Evolutionary conservation across 148 eudicot genomes (phyloP).

Genomic region (Suaeda aralocaspica): DNA sequence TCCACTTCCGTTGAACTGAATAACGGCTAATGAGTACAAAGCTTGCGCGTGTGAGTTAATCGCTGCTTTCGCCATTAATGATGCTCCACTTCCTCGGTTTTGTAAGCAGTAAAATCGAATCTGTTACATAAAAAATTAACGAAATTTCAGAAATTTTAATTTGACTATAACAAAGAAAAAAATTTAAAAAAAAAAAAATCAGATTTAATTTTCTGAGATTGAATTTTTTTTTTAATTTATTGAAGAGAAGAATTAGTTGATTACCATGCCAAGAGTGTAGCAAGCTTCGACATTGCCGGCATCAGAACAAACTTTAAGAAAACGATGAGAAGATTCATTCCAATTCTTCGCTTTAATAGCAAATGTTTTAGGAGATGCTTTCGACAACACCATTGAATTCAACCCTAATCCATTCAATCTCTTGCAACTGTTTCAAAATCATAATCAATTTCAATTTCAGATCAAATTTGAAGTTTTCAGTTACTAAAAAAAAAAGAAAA

Average conservation of each 20-base stretch:
- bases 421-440: constrained; percentile 56
- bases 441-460: neutral
- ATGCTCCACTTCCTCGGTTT: constrained; percentile 61
- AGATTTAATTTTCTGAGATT: no score
- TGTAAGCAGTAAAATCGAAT: constrained; percentile 71
- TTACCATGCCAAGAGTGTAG: constrained; percentile 88
- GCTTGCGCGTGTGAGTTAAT: constrained; percentile 68
- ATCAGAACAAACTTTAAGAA: constrained; percentile 62
- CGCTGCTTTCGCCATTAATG: constrained; percentile 75
- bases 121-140: constrained; percentile 24
- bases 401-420: constrained; percentile 62
- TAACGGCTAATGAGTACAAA: constrained; percentile 63
- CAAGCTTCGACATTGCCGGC: constrained; percentile 77
- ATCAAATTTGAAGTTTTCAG: neutral
- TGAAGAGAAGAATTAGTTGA: neutral
- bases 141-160: neutral
- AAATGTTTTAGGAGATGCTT: constrained; percentile 49
- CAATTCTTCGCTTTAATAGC: constrained; percentile 60
- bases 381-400: constrained; percentile 52
- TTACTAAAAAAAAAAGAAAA: neutral
- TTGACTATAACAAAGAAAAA: no score
- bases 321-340: constrained; percentile 65
- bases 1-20: constrained; percentile 89
- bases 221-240: neutral
- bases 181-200: no score